Percentiles rank a stretch among this genome's conserved stretches.
phyloP scores from a whole-genome alignment of 2,329 filamentous ascomycete species.

The Xylaria sp. region DNA sequence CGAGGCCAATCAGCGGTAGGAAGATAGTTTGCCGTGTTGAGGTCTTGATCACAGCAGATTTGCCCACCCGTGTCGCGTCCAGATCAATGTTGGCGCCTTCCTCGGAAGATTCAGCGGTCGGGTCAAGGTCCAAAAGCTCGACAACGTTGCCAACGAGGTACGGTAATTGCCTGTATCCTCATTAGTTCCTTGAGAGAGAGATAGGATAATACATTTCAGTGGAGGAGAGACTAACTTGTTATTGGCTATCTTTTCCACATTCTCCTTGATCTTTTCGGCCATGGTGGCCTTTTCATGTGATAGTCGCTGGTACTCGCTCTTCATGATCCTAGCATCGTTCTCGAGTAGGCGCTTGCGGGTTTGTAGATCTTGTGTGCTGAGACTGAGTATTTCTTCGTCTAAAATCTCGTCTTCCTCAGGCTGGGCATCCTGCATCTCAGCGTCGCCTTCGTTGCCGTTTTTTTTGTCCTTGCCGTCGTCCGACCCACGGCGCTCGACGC shows the following conservation, averaged over 20 bases:
- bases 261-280: conserved; percentile 99
- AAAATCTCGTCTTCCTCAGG: conserved; percentile 81
- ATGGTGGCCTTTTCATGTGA: conserved; percentile 95
- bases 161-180: conserved; percentile 81
- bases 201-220: not conserved
- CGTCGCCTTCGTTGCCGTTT: conserved; percentile 74
- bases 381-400: conserved; percentile 91
- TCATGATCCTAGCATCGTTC: conserved; percentile 99
- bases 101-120: conserved; percentile 93
- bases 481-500: conserved; percentile 45
- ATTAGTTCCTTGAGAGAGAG: conserved; percentile 32
- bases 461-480: conserved; percentile 63
- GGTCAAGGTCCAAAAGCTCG: conserved; percentile 95
- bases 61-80: conserved; percentile 95
- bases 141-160: conserved; percentile 99
- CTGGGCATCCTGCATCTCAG: conserved; percentile 90
- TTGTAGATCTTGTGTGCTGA: conserved; percentile 94
- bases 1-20: conserved; percentile 93
- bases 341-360: conserved; percentile 92
- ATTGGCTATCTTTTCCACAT: conserved; percentile 98
- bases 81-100: conserved; percentile 99
- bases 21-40: conserved; percentile 99
- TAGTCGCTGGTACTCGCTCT: conserved; percentile 93
- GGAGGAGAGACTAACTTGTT: conserved; percentile 75
- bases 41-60: conserved; percentile 99